A percentile compares a stretch with the other conserved stretches of the same genome.
Conservation (phyloP, 768 basidiomycete species). For the Ramaria rubella region DNA sequence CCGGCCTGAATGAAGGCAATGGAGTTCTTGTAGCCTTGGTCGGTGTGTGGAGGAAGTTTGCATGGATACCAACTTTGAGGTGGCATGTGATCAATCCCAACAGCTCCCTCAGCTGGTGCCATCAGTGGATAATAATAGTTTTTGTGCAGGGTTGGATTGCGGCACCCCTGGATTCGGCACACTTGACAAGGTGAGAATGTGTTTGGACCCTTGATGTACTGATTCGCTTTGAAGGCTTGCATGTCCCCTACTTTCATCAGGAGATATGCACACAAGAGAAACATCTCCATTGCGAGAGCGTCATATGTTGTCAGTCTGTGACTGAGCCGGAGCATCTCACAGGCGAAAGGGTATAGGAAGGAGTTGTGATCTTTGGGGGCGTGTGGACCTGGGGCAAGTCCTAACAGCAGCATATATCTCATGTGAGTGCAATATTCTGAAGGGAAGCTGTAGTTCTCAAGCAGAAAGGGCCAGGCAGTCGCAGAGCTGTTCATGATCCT, state of each 20-base stretch:
- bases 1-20: background rate
- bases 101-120: background rate
- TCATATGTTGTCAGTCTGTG: slow-evolving; percentile 29
- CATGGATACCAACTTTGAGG: background rate
- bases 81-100: background rate
- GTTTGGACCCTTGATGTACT: background rate
- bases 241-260: background rate
- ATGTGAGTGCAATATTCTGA: background rate
- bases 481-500: background rate
- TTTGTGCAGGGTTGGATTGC: background rate
- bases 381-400: background rate
- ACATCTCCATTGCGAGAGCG: background rate
- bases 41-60: background rate
- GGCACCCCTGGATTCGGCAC: background rate
- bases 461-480: background rate
- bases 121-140: background rate
- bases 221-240: slow-evolving; percentile 2
- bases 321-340: slow-evolving; percentile 34
- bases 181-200: background rate
- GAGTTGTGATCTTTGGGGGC: background rate
- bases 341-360: slow-evolving; percentile 15
- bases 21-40: background rate
- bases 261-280: background rate
- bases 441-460: background rate
- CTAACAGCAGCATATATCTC: background rate